Base-by-base conservation (phyloP, 306 rosid genomes). In the Lotus japonicus region DNA sequence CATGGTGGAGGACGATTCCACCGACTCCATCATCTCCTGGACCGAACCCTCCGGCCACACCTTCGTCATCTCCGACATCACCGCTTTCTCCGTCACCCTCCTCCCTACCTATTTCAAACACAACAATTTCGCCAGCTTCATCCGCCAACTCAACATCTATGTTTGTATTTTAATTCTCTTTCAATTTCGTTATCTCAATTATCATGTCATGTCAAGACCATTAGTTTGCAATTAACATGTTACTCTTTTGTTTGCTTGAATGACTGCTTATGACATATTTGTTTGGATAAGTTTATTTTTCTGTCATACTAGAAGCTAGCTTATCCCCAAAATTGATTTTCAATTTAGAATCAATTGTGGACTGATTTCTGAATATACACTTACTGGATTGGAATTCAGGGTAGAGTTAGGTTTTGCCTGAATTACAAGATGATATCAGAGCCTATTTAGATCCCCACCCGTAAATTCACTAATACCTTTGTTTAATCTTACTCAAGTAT, bases 121-220 rank as follows among this genome's bases (percentile, higher is more conserved):
- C 82, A 85, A 82, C 80, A 92, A 92, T 64, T 85, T 87, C 79
- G 87, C 97, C 23, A 92, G 96, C 77, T 92, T 92, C 83, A 82
- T 92, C 85, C 66, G 97, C 38, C 97, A 92, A 51, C 97, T 92
- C 81, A 92, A 92, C 66, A 89, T 89, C 71, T 89, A 92, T 62
- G 97, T 91, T 8, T 39, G 81, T 72, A 9, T 11, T n/a, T n/a
- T n/a, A n/a, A n/a, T n/a, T n/a, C 31, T 10, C 38, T n/a, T n/a
- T n/a, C 17, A 26, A 1, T 26, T 26, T 26, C 31, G 3, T 3
- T 21, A 12, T 11, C 13, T 52, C 39, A n/a, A 39, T 12, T 38
- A 12, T 11, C 11, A 15, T 48, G 33, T 48, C 6, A 17, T 39
- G n/a, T 23, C 4, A 45, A 57, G 33, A 4, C 15, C 19, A 48